Evolutionary conservation across 1,284 basidiomycete genomes (phyloP).

Genomic region (Sanghuangporus sanghuang): DNA sequence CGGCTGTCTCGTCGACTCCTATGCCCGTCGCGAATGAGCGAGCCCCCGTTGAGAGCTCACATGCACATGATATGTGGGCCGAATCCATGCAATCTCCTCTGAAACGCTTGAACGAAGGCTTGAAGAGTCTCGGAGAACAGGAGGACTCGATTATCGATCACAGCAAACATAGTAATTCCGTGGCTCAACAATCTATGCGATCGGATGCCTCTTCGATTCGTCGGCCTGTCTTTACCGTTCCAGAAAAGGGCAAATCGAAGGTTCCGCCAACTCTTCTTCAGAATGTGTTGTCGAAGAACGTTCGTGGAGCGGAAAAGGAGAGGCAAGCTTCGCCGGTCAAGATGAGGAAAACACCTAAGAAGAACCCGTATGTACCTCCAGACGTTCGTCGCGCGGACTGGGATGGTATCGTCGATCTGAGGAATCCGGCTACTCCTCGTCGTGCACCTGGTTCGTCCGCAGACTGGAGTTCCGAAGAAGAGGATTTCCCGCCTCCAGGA

Average conservation of each 20-base stretch:
- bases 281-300: constrained; percentile 46
- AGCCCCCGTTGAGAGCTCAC: constrained; percentile 21
- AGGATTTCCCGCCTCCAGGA: constrained; percentile 38
- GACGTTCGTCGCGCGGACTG: constrained; percentile 50
- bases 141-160: constrained; percentile 19
- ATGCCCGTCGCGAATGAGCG: constrained; percentile 41
- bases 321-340: constrained; percentile 35
- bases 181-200: constrained; percentile 19
- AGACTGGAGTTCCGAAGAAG: constrained; percentile 23
- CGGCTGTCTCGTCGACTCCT: constrained; percentile 70
- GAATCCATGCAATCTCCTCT: constrained; percentile 73
- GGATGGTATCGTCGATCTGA: constrained; percentile 73
- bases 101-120: constrained; percentile 62
- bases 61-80: constrained; percentile 49
- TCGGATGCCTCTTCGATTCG: constrained; percentile 15
- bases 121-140: constrained; percentile 50
- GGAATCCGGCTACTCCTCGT: constrained; percentile 27
- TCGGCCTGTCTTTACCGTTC: constrained; percentile 22
- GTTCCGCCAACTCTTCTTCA: constrained; percentile 37
- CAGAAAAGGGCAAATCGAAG: constrained; percentile 36
- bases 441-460: constrained; percentile 19
- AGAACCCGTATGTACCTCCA: constrained; percentile 59
- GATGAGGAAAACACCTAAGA: constrained; percentile 50
- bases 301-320: constrained; percentile 27
- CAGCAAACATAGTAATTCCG: constrained; percentile 17